Evolutionary conservation across 768 basidiomycete species (phyloP).

Genomic region (Cytidiella melzeri): DNA sequence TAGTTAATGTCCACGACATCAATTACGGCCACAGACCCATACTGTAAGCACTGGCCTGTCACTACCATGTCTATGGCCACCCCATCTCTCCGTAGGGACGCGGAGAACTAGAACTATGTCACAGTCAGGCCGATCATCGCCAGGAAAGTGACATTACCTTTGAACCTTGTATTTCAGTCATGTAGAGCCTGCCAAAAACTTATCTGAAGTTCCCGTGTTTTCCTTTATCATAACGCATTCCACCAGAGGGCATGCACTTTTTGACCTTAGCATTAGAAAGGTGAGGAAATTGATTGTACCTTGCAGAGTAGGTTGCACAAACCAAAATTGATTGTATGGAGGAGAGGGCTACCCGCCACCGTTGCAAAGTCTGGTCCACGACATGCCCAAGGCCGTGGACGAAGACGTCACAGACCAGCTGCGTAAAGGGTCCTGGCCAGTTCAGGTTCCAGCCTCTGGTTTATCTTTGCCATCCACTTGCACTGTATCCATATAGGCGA

Average conservation of each 20-base stretch:
- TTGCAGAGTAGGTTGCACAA: too few species aligned
- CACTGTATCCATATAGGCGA: constrained; percentile 32
- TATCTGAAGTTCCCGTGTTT: constrained; percentile 34
- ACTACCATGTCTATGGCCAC: too few species aligned
- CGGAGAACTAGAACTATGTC: constrained; percentile 6
- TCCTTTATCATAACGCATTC: constrained; percentile 50
- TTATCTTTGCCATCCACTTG: constrained; percentile 1
- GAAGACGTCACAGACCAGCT: constrained; percentile 40
- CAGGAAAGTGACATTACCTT: constrained; percentile 6
- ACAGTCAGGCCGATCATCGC: constrained; percentile 7
- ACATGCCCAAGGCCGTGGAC: neutral
- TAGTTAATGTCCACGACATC: too few species aligned
- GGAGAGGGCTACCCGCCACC: neutral
- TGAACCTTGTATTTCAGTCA: constrained; percentile 5
- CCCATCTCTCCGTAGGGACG: constrained; percentile 4
- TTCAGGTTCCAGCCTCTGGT: too few species aligned
- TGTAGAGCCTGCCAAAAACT: neutral
- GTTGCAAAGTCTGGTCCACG: neutral
- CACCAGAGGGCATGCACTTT: constrained; percentile 32
- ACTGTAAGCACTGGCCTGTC: too few species aligned
- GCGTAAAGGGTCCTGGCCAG: too few species aligned
- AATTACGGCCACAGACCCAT: too few species aligned
- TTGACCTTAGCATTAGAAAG: constrained; percentile 51
- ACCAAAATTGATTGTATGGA: too few species aligned
- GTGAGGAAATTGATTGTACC: too few species aligned